Conservation (phyloP, 176 grass and related monocot species). For the Triticum urartu region DNA sequence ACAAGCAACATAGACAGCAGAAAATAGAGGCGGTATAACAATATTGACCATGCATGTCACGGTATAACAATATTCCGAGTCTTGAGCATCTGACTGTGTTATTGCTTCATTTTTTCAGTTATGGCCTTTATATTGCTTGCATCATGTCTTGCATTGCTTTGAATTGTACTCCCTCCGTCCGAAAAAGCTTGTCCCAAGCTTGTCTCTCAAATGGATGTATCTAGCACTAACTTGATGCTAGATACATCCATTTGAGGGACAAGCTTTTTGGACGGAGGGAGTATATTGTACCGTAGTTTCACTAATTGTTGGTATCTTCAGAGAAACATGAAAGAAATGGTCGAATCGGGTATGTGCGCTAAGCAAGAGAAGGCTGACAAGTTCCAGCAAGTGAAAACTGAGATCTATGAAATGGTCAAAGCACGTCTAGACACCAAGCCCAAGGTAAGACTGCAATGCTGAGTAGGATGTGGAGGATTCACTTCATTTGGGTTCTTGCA, state of each 20-base stretch:
- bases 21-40: background rate
- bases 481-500: background rate
- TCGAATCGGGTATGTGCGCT: slow-evolving; percentile 61
- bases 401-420: slow-evolving; percentile 76
- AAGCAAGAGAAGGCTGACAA: slow-evolving; percentile 80
- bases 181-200: no score
- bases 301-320: slow-evolving; percentile 34
- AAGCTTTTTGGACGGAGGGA: no score
- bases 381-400: slow-evolving; percentile 66
- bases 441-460: slow-evolving; percentile 38
- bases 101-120: background rate
- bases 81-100: background rate
- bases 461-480: background rate
- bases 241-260: no score
- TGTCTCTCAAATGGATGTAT: no score
- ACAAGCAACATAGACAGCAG: background rate
- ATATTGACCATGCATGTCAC: background rate
- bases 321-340: slow-evolving; percentile 87
- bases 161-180: background rate
- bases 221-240: no score
- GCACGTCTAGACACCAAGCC: slow-evolving; percentile 51
- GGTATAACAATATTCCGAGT: background rate
- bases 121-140: background rate
- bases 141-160: slow-evolving; percentile 1
- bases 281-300: background rate